Evolutionary conservation across 164 flowering plant species (phyloP).

Genomic region (Euptelea pleiosperma): DNA sequence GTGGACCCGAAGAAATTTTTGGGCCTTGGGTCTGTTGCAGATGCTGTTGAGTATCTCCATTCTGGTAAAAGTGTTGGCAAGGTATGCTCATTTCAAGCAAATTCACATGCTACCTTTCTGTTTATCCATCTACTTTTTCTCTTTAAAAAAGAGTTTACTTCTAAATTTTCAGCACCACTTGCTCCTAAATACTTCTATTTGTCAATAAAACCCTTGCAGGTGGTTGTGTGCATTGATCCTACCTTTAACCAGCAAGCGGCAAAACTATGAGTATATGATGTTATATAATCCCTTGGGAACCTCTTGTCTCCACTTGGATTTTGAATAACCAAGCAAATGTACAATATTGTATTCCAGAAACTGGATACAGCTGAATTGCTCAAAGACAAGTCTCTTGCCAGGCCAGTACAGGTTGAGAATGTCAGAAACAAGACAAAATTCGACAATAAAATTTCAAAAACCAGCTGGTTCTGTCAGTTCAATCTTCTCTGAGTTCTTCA

Average conservation of each 20-base stretch:
- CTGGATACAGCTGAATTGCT: background rate
- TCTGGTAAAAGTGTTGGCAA: conserved; percentile 95
- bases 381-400: background rate
- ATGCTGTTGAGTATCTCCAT: conserved; percentile 97
- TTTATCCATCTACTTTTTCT: background rate
- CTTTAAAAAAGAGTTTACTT: background rate
- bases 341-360: background rate
- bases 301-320: background rate
- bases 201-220: conserved; percentile 42
- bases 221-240: conserved; percentile 89
- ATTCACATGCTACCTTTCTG: background rate
- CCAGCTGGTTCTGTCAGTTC: background rate
- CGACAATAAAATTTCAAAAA: background rate
- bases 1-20: conserved; percentile 74
- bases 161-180: background rate
- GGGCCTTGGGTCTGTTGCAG: conserved; percentile 76
- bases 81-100: conserved; percentile 37
- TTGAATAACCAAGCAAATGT: background rate
- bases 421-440: background rate
- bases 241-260: conserved; percentile 44
- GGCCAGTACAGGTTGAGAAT: background rate
- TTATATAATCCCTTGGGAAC: background rate
- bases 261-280: conserved; percentile 40
- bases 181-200: background rate
- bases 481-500: background rate